Evolutionary conservation across 2,329 filamentous ascomycete species (phyloP).

Genomic region (Aureobasidium sp.): DNA sequence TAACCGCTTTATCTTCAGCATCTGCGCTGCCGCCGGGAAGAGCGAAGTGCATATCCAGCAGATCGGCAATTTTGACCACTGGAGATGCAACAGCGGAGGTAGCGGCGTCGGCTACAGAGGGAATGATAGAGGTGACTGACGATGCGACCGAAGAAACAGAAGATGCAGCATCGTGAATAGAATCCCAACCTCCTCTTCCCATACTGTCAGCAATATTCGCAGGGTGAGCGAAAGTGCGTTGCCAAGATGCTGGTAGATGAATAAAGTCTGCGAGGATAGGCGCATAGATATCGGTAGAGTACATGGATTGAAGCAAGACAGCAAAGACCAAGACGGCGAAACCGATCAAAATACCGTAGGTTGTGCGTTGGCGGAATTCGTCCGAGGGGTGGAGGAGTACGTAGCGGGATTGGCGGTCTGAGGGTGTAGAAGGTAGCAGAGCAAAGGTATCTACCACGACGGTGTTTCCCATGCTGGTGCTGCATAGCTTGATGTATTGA

Average conservation of each 20-base stretch:
- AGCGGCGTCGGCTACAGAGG: conserved; percentile 23
- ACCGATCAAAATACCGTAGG: conserved; percentile 64
- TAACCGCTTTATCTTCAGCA: conserved; percentile 40
- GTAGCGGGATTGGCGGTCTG: conserved; percentile 66
- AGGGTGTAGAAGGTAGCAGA: conserved; percentile 57
- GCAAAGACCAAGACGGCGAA: conserved; percentile 70
- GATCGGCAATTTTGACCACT: conserved; percentile 22
- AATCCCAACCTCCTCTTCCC: conserved; percentile 13
- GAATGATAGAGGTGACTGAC: conserved; percentile 25
- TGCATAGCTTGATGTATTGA: conserved; percentile 79
- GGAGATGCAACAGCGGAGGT: conserved; percentile 12
- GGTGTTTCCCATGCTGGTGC: conserved; percentile 82
- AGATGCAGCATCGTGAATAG: conserved; percentile 20
- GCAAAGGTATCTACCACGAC: conserved; percentile 84
- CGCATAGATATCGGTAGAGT: conserved; percentile 59
- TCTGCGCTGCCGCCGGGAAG: conserved; percentile 17
- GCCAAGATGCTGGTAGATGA: conserved; percentile 62
- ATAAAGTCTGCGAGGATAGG: conserved; percentile 64
- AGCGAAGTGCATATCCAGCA: conserved; percentile 25
- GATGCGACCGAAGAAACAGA: conserved; percentile 25
- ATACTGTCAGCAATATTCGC: conserved; percentile 24
- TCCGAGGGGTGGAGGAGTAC: conserved; percentile 68
- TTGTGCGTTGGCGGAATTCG: conserved; percentile 57
- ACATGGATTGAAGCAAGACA: conserved; percentile 66
- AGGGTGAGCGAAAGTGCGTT: conserved; percentile 33